Base-by-base conservation (phyloP, 768 basidiomycete species). In the Pisolithus tinctorius region DNA sequence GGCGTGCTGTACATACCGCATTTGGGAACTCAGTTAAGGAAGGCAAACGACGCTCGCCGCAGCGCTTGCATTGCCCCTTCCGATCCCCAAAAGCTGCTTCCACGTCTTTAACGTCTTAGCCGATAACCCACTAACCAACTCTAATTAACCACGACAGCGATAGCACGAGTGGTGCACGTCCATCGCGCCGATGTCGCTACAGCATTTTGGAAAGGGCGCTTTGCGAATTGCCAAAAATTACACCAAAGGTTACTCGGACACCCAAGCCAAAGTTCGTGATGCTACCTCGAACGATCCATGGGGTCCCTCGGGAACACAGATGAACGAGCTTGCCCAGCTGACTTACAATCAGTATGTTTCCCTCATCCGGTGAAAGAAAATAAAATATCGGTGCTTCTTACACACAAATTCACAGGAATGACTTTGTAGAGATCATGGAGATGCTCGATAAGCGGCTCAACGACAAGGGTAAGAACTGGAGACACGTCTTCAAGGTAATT, bases 381-480 rank as follows among this genome's bases (percentile, higher is more conserved):
- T 47, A 39, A 42, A 27, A n/a, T 23, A 49, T 46, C n/a, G 23
- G 31, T 41, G 39, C 11, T 14, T 13, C 34, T 34, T 34, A 34
- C 34, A 34, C 34, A 45, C 47, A 34, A 20, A 40, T 30, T 4
- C 45, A 52, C 50, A 80, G 93, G 70, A 87, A 84, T 53, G 94
- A 98, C 62, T 99, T 99, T 67, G 93, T 98, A 11, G 96, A 99
- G 72, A 91, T 99, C 63, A 97, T 99, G 93, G 96, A 99, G 75
- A 96, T 97, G 92, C 78, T 99, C 45, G 96, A 98, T 71, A 98
- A 99, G 71, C 84, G 96, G 47, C 73, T 99, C 55, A 93, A 93
- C 60, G 96, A 99, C 74, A 98, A 96, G 76, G 96, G 96, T 36
- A 98, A 98, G 82, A 97, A 98, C 62, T 99, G 96, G 96, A 81